A percentile compares a stretch with the other conserved stretches of the same genome.
Conservation (phyloP, 352 stramenopile species). For the Pythium guiyangense region DNA sequence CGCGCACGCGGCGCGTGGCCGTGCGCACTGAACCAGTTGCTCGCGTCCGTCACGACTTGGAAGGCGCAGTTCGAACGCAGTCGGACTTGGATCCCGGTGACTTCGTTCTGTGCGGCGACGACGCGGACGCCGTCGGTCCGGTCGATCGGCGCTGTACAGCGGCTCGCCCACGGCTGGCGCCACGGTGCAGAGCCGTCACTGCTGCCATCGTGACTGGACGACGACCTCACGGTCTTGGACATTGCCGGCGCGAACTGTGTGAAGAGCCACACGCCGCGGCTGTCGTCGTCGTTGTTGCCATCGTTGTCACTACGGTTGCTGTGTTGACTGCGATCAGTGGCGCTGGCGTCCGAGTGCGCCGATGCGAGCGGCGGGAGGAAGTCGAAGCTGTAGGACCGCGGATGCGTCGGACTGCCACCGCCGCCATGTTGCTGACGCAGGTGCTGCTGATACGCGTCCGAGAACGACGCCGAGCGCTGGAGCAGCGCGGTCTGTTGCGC, state of each 20-base stretch:
- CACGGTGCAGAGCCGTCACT: constrained; percentile 10
- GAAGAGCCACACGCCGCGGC: constrained; percentile 34
- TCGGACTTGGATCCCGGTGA: constrained; percentile 50
- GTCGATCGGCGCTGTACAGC: constrained; percentile 17
- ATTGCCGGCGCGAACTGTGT: constrained; percentile 49
- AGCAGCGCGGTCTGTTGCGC: too few relatives aligned
- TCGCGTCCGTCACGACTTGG: constrained; percentile 38
- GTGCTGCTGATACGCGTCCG: too few relatives aligned
- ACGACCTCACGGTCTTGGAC: constrained; percentile 27
- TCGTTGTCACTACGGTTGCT: too few relatives aligned
- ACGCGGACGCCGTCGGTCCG: constrained; percentile 38
- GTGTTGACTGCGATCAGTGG: too few relatives aligned
- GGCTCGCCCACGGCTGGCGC: constrained; percentile 30
- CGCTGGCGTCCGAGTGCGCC: too few relatives aligned
- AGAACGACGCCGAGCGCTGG: too few relatives aligned
- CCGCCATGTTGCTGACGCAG: too few relatives aligned
- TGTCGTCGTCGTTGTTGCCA: too few relatives aligned
- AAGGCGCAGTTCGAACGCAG: constrained; percentile 55
- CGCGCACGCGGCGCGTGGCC: constrained; percentile 56
- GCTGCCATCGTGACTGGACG: constrained; percentile 13
- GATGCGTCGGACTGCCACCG: too few relatives aligned
- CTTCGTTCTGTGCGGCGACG: constrained; percentile 43
- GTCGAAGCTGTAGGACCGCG: too few relatives aligned
- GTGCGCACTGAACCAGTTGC: constrained; percentile 53
- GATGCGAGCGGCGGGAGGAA: too few relatives aligned